Base-by-base conservation (phyloP, 2,329 filamentous ascomycete genomes). In the Colletotrichum neosansevieriae region DNA sequence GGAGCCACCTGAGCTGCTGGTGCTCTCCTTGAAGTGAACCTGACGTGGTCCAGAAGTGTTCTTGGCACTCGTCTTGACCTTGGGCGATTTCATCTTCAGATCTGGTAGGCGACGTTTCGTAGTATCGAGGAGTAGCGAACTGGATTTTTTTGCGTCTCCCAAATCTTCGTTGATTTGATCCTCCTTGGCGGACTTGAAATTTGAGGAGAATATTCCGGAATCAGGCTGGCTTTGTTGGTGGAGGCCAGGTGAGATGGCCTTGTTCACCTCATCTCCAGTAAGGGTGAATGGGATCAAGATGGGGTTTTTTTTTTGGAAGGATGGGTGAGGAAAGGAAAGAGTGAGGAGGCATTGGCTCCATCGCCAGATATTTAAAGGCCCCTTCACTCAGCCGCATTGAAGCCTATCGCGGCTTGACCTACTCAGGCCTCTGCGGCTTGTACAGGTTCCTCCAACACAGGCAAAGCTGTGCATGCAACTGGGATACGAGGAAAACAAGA, bases 81-180 rank as follows among this genome's bases (percentile, higher is more conserved):
- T 68, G 29, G 65, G 65, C n/a, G 65, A 68, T 40, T 68, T 65
- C 65, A 68, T 68, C 6, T 53, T 53, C 36, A 9, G 13, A 12
- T 32, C 29, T 29, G 61, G 42, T 21, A 24, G 54, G 17, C 7
- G 12, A n/a, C 17, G 10, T 58, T 62, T 40, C 34, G 17, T 38
- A n/a, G 21, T 7, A 24, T 58, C n/a, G 19, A 42, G 24, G 17
- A 5, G 13, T 50, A 15, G 12, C 17, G 42, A 24, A n/a, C n/a
- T n/a, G 49, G 17, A 29, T 21, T 29, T 34, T 40, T n/a, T 24
- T 13, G 4, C 10, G 12, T 24, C 15, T 63, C 34, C 21, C 29
- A 17, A 6, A 12, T 11, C 12, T 12, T 29, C 6, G 15, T 21
- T 44, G 44, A 24, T 51, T 51, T 57, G 49, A 17, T 50, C 38